Evolutionary conservation across 2,329 filamentous ascomycete species (phyloP).

Genomic region (Neonectria hederae): DNA sequence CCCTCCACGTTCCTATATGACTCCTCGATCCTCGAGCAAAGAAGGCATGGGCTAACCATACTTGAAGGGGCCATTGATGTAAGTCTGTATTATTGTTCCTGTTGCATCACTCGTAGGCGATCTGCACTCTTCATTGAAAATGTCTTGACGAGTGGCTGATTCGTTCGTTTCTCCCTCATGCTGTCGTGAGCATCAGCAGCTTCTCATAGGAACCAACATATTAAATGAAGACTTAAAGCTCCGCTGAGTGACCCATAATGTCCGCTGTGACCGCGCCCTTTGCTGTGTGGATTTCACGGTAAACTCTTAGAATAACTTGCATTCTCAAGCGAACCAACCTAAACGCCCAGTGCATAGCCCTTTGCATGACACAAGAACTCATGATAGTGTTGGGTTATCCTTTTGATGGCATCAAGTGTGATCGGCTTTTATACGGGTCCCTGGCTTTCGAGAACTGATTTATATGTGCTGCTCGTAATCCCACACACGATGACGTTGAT

Average conservation of each 20-base stretch:
- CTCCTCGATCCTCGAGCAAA: not conserved
- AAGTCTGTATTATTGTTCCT: not conserved
- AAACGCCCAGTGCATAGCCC: too few species aligned
- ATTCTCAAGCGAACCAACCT: too few species aligned
- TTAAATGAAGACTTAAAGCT: too few species aligned
- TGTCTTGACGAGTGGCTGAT: not conserved
- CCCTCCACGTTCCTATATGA: not conserved
- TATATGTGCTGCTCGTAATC: not conserved
- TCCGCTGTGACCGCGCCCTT: too few species aligned
- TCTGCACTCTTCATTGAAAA: not conserved
- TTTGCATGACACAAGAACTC: not conserved
- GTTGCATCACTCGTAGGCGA: not conserved
- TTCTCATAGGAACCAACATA: not conserved
- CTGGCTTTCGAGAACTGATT: not conserved
- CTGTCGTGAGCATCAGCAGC: not conserved
- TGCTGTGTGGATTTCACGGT: too few species aligned
- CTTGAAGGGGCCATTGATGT: not conserved
- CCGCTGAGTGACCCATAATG: too few species aligned
- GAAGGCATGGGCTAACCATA: slow-evolving; percentile 6
- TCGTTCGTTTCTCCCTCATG: not conserved
- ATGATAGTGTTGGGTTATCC: too few species aligned
- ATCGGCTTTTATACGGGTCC: too few species aligned
- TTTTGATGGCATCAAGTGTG: too few species aligned
- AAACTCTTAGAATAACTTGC: too few species aligned
- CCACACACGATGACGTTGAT: not conserved